Evolutionary conservation across 441 rosid genomes (phyloP).

Genomic region (Biscutella laevigata): DNA sequence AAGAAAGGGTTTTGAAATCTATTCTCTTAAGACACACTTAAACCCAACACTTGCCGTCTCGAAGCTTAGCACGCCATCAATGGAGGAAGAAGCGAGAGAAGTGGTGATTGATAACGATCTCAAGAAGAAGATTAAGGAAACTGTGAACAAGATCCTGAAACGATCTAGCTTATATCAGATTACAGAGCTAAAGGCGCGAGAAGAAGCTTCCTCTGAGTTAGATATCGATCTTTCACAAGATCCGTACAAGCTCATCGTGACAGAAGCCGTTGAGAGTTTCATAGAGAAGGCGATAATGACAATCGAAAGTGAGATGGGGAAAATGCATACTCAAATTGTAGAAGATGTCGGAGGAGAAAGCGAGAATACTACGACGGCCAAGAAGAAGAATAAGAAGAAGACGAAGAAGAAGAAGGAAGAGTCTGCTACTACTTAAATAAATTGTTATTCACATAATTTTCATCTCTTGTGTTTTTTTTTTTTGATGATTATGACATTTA

Average conservation of each 20-base stretch:
- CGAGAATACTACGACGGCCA: not conserved
- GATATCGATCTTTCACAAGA: constrained; percentile 28
- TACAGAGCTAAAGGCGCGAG: constrained; percentile 32
- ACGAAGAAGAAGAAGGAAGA: not conserved
- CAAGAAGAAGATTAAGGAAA: constrained; percentile 27
- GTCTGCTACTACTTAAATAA: not conserved
- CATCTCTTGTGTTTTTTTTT: no score
- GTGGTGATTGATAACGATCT: constrained; percentile 18
- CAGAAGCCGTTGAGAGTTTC: constrained; percentile 29
- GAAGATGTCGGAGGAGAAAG: constrained; percentile 11
- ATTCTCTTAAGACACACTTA: not conserved
- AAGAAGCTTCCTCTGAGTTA: constrained; percentile 29
- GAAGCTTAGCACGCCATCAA: not conserved
- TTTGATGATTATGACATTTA: not conserved
- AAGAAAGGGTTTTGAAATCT: not conserved
- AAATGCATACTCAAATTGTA: constrained; percentile 7
- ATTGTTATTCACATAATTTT: no score
- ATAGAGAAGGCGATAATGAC: constrained; percentile 19
- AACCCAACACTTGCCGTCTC: constrained; percentile 1
- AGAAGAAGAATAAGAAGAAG: constrained; percentile 5
- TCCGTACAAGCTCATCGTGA: constrained; percentile 30
- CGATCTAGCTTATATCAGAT: constrained; percentile 28
- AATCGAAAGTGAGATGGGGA: constrained; percentile 14
- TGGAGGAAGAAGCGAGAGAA: constrained; percentile 16
- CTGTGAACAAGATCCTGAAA: constrained; percentile 28